Evolutionary conservation across 1,139 yeast genomes (phyloP), one percentile per base, ranked within the genome.

Genomic region (Debaryomyces singareniensis): DNA sequence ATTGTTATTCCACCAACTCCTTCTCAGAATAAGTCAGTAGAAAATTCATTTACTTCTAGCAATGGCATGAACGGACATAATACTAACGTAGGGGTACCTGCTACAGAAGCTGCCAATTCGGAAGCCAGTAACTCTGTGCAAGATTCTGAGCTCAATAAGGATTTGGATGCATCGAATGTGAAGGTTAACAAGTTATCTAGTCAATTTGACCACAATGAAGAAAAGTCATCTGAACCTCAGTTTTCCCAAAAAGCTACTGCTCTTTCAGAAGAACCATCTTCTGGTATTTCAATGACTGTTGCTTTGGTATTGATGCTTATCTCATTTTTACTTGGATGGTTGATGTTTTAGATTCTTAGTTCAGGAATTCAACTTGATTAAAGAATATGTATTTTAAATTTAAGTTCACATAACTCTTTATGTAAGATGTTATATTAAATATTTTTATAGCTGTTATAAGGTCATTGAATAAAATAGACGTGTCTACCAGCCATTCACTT

Each of bases 281-380:
- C 55, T 34, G 78, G 77, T 9, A 61, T 76, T 30, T 73, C 81
- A 11, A 60, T 76, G 29, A 73, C 81, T 12, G 51, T 74, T 28
- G 77, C 78, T 21, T 57, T 68, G 27, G 48, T 71, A 29, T 61
- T 76, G 46, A 69, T 73, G 42, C 44, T 76, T 29, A 43, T 75
- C 38, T 75, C 82, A 31, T 76, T 76, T 59, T 58, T 76, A 38
- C 53, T 74, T 38, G 81, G 82, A 31, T 75, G 79, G 78, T 60
- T 70, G 48, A 61, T 75, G 35, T 71, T 74, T 47, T 74, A 61
- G 52, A 24, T 29, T 28, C 16, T 7, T 24, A 26, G 21, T 18
- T n/a, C 21, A 9, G 21, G 9, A 18, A 9, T 18, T 12, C 25
- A 9, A 9, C 6, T 23, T 23, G n/a, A n/a, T n/a, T n/a, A n/a